Evolutionary conservation across 2,329 filamentous ascomycete genomes (phyloP).

Genomic region (Aureobasidium sp.): DNA sequence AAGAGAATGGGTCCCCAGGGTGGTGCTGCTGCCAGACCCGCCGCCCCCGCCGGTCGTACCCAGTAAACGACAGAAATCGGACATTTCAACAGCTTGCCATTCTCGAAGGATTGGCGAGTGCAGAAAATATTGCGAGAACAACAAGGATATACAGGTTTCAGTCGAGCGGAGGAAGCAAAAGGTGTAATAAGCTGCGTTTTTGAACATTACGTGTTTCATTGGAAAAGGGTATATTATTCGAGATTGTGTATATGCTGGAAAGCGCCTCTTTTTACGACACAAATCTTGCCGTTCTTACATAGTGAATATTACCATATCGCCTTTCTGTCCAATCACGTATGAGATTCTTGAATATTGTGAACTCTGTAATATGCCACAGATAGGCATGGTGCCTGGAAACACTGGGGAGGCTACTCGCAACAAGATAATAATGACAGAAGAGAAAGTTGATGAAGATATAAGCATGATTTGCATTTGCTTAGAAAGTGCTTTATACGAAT

Average conservation of each 20-base stretch:
- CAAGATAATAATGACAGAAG: too few species aligned
- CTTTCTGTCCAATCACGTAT: neutral
- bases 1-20: constrained; percentile 12
- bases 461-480: too few species aligned
- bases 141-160: neutral
- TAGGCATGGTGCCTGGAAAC: too few species aligned
- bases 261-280: neutral
- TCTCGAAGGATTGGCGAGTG: neutral
- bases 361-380: too few species aligned
- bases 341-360: too few species aligned
- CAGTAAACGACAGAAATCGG: neutral
- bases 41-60: constrained; percentile 1
- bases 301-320: neutral
- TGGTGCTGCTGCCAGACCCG: neutral
- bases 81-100: neutral
- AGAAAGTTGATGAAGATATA: too few species aligned
- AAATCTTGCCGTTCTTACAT: neutral
- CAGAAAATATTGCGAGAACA: neutral
- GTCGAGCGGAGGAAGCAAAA: neutral
- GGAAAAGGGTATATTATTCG: neutral
- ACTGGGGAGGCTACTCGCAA: too few species aligned
- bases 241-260: neutral
- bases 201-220: neutral
- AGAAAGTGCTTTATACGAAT: neutral
- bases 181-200: neutral